A percentile compares a stretch with the other conserved stretches of the same genome.
These are phyloP conservation scores for Sporothrix globosa DNA, from an alignment of 2,329 filamentous ascomycete genomes.

Conservation along the genomic window DNA sequence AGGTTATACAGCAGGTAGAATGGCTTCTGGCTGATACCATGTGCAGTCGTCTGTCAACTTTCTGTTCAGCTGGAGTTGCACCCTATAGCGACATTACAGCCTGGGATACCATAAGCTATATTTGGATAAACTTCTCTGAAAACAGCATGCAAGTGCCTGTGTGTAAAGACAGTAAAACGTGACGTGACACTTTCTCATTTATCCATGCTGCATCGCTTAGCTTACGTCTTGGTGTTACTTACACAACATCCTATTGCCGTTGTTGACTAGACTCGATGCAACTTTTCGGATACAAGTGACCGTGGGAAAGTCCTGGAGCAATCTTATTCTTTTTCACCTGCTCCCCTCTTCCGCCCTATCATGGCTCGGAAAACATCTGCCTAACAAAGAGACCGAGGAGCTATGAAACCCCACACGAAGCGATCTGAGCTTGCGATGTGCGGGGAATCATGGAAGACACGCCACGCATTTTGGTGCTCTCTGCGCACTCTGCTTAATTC, in stretches of 20 bases:
- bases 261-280: neutral
- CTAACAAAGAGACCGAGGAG: constrained; percentile 4
- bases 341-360: neutral
- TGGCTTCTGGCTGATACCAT: too few species aligned
- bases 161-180: neutral
- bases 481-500: neutral
- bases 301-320: neutral
- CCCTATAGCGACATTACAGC: neutral
- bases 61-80: neutral
- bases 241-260: neutral
- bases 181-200: neutral
- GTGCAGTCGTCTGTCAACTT: neutral
- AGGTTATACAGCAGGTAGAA: neutral
- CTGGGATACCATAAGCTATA: neutral
- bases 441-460: constrained; percentile 9
- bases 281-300: neutral
- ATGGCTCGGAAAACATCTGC: constrained; percentile 30
- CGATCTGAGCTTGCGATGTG: constrained; percentile 15
- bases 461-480: neutral
- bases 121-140: neutral
- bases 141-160: neutral
- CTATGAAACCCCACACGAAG: constrained; percentile 1
- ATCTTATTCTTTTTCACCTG: neutral
- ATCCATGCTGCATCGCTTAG: neutral
- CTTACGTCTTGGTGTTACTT: neutral